Evolutionary conservation across 2,329 filamentous ascomycete genomes (phyloP).

Genomic region (Paecilomyces dactylethromorphus): DNA sequence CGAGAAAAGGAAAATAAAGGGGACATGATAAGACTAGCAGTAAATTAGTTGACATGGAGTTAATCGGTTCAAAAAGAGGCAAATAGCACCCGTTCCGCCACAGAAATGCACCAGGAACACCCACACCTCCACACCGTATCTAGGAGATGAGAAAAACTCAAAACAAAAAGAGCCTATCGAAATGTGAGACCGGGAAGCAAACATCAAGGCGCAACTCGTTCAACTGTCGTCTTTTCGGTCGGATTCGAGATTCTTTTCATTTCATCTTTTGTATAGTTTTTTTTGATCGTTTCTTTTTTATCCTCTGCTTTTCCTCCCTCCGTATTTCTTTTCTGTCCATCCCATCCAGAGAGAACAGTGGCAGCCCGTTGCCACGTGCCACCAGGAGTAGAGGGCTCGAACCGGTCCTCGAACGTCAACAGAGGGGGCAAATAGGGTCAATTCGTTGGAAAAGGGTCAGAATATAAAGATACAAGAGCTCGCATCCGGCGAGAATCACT

Average conservation of each 20-base stretch:
- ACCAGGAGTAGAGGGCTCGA: background rate
- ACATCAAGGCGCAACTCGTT: conserved; percentile 6
- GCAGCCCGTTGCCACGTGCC: background rate
- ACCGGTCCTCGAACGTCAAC: background rate
- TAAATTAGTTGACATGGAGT: conserved; percentile 1
- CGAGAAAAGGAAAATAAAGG: background rate
- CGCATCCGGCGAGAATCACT: conserved; percentile 11
- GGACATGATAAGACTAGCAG: conserved; percentile 2
- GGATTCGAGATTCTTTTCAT: conserved; percentile 12
- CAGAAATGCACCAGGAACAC: conserved; percentile 31
- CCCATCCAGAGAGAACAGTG: conserved; percentile 6
- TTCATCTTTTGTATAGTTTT: conserved; percentile 3
- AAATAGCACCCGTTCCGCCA: conserved; percentile 10
- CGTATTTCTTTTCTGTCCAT: conserved; percentile 8
- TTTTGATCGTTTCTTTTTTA: conserved; percentile 12
- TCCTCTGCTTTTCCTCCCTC: conserved; percentile 9
- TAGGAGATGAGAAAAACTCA: conserved; percentile 21
- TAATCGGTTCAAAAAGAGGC: conserved; percentile 1
- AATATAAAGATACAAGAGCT: conserved; percentile 6
- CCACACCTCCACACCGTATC: conserved; percentile 27
- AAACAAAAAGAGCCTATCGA: conserved; percentile 22
- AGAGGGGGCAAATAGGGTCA: background rate
- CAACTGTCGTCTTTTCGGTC: conserved; percentile 10
- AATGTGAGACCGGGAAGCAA: conserved; percentile 19
- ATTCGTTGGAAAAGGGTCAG: background rate